Percentiles rank a stretch among this genome's conserved stretches.
Conservation (phyloP, 306 rosid species). For the Prunus salicina region DNA sequence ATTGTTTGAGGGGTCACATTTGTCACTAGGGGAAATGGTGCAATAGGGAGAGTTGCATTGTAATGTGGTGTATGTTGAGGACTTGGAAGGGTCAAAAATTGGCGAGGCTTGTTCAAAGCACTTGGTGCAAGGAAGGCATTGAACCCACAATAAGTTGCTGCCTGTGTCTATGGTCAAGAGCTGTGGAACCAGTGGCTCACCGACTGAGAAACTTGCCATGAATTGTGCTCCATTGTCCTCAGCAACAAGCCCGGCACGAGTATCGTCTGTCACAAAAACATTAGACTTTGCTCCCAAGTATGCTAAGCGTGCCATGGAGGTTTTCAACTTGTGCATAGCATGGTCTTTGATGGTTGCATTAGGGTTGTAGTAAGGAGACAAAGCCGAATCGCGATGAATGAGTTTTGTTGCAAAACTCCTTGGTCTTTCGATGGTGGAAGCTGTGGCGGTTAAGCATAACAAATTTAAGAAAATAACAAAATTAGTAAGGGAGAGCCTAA, state of each 20-base stretch:
- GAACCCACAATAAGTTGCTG: slow-evolving; percentile 37
- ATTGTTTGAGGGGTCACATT: not conserved
- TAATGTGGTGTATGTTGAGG: slow-evolving; percentile 23
- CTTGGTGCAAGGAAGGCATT: slow-evolving; percentile 46
- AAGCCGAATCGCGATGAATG: not conserved
- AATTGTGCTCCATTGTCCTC: slow-evolving; percentile 10
- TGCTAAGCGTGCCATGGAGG: not conserved
- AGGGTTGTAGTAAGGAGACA: not conserved
- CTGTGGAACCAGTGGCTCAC: slow-evolving; percentile 46
- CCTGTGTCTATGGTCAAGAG: slow-evolving; percentile 39
- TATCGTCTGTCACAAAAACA: not conserved
- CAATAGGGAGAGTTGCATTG: not conserved
- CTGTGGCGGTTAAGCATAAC: not conserved
- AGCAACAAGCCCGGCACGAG: not conserved
- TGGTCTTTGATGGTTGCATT: not conserved
- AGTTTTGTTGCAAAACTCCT: not conserved
- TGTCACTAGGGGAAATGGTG: not conserved
- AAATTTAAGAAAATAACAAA: not conserved
- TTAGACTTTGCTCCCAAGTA: not conserved
- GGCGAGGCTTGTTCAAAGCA: slow-evolving; percentile 11
- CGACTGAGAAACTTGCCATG: slow-evolving; percentile 40
- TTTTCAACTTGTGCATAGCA: not conserved
- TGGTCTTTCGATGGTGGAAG: not conserved
- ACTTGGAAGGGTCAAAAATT: slow-evolving; percentile 38
- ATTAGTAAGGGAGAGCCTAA: not conserved